Conservation (phyloP, 1,139 yeast species). For the Suhomyces panamericanus region DNA sequence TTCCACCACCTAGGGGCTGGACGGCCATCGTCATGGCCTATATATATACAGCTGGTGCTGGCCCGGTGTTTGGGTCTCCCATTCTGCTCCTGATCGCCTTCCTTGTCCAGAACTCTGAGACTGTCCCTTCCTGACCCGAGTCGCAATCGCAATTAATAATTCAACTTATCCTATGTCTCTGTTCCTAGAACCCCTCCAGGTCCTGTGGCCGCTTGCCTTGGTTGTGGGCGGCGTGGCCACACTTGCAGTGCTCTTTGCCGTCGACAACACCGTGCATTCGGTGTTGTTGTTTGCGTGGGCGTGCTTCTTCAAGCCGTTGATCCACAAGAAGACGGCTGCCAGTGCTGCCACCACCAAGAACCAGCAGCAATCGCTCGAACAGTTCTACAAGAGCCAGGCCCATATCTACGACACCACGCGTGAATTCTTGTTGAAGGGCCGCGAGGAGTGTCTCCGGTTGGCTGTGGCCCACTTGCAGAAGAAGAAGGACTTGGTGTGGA, state of each 20-base stretch:
- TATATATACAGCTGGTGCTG: too few relatives aligned
- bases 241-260: constrained; percentile 16
- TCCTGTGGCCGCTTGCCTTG: neutral
- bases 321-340: constrained; percentile 32
- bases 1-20: neutral
- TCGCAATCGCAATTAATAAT: too few relatives aligned
- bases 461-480: constrained; percentile 56
- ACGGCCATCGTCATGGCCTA: neutral
- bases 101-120: too few relatives aligned
- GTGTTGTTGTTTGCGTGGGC: constrained; percentile 45
- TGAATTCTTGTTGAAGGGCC: constrained; percentile 62
- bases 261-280: constrained; percentile 30
- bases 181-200: neutral
- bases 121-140: too few relatives aligned
- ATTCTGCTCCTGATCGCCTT: too few relatives aligned
- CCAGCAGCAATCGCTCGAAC: constrained; percentile 69
- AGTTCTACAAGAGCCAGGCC: constrained; percentile 75
- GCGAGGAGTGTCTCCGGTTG: constrained; percentile 62
- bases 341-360: constrained; percentile 30
- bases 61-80: neutral
- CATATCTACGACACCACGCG: constrained; percentile 73
- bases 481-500: constrained; percentile 61
- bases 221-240: constrained; percentile 5
- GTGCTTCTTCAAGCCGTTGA: constrained; percentile 72
- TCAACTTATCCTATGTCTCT: neutral